These are phyloP conservation scores for Flaveria brownii DNA, from an alignment of 129 eudicot genomes.

Conservation along the genomic window DNA sequence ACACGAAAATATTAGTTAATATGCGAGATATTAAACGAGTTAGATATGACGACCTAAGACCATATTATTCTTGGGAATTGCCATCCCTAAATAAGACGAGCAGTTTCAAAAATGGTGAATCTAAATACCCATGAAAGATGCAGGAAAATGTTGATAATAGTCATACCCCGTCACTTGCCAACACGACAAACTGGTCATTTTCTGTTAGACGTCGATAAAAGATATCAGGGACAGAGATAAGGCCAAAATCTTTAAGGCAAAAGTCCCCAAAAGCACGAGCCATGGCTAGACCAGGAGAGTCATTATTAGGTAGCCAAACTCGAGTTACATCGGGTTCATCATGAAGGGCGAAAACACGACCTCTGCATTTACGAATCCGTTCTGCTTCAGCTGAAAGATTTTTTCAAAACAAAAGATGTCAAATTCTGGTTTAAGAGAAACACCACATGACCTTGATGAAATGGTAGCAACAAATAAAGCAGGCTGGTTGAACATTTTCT, in stretches of 20 bases:
- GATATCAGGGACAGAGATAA: conserved; percentile 77
- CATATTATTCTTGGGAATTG: background rate
- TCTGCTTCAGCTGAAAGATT: conserved; percentile 67
- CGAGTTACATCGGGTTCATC: conserved; percentile 89
- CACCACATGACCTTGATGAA: background rate
- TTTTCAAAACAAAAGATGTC: background rate
- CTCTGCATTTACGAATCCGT: conserved; percentile 79
- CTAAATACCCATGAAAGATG: background rate
- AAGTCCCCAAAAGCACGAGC: conserved; percentile 97
- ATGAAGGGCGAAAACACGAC: conserved; percentile 85
- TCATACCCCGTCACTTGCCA: conserved; percentile 89
- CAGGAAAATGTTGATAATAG: background rate
- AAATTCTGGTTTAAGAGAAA: background rate
- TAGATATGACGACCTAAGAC: background rate
- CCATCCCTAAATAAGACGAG: background rate
- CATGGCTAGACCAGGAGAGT: conserved; percentile 95
- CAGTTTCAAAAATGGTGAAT: background rate
- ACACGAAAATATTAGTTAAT: background rate
- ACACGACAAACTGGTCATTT: conserved; percentile 72
- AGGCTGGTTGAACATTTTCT: background rate
- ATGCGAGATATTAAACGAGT: background rate
- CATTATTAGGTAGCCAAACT: conserved; percentile 83
- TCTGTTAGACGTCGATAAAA: conserved; percentile 62
- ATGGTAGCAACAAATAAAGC: background rate
- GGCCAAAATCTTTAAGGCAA: conserved; percentile 86